Evolutionary conservation across 2,329 filamentous ascomycete species (phyloP), one percentile per base, ranked within the genome.

Genomic region (Penicillium sp.): DNA sequence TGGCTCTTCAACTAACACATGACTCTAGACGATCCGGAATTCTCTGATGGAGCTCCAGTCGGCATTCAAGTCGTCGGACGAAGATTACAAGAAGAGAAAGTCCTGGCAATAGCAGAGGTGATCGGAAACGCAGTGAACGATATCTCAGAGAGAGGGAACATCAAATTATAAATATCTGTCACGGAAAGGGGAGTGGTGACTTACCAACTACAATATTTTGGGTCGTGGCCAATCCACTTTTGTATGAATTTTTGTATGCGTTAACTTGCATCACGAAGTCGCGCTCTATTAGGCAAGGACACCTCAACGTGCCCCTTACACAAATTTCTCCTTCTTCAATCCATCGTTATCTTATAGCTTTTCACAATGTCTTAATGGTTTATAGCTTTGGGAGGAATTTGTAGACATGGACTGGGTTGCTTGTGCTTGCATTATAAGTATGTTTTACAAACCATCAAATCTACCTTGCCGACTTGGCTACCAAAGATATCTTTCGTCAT

Each of bases 351-450:
- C 30, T 33, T 12, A 12, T 12, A 33, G 30, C 30, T 33, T 33
- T 12, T 12, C 30, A 33, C 28, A 28, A 28, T 28, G 7, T 33
- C 4, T 7, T 15, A 2, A 22, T 12, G 8, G 2, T 22, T 22
- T 12, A 4, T 33, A 7, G 22, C 4, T 7, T 2, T 19, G 49
- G 10, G 3, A 33, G 15, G 13, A 35, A 17, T 51, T 17, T 51
- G 15, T 35, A 54, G 49, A 59, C 50, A 45, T 33, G 56, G 24
- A 55, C 38, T 33, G 24, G 53, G 47, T 30, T 49, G 37, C 50
- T 67, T 61, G 53, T 35, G 49, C 49, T 51, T 51, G 28, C 49
- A 68, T 70, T 70, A 67, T 65, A 66, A 55, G 45, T 65, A 65
- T 68, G 65, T 68, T 70, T 65, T 65, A 65, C 62, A 67, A 44